Base-by-base conservation (phyloP, 768 basidiomycete species). In the Amanita jacksonii region DNA sequence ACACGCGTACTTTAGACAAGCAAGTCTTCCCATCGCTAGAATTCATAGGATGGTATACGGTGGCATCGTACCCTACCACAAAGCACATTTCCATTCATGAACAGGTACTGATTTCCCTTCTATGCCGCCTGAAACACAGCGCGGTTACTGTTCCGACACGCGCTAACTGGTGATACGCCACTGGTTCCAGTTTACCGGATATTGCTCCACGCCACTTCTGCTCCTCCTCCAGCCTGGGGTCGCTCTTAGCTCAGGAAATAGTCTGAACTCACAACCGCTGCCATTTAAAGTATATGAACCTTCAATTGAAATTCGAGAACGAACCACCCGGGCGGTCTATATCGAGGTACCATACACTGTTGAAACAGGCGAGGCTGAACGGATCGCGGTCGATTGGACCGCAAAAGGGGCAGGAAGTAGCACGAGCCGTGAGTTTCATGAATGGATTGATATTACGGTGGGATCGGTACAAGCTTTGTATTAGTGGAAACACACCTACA, bases 21-120 rank as follows among this genome's bases (percentile, higher is more conserved):
- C 92, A 96, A 64, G 94, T 98, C 16, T 98, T 99, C 61, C 96
- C 96, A 8, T 91, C 92, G 1, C 73, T 98, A 25, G 96, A 98
- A 57, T 83, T 99, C 57, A 86, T 99, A 40, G 96, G 96, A 6
- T 99, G 96, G 96, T 99, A 99, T 63, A 87, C 86, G 0, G 81
- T 93, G 34, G 82, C 89, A 12, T 59, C 73, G n/a, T 66, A 69
- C 8, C 90, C 90, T 0, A 81, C 81, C 1, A 55, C 73, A n/a
- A 68, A 67, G 15, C 91, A 98, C 55, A 79, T 90, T 35, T 69
- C 75, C 1, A 71, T 98, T 13, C 90, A 97, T 58, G 81, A 87
- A 58, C 90, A 96, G 69, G 92, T 81, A 38, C 34, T 12, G 63
- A 51, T 19, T 15, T 23, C 12, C n/a, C 24, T 37, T 28, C 38